Percentiles rank a stretch among this genome's conserved stretches.
Conservation (phyloP, 2,329 filamentous ascomycete species). For the Colletotrichum abscissum region DNA sequence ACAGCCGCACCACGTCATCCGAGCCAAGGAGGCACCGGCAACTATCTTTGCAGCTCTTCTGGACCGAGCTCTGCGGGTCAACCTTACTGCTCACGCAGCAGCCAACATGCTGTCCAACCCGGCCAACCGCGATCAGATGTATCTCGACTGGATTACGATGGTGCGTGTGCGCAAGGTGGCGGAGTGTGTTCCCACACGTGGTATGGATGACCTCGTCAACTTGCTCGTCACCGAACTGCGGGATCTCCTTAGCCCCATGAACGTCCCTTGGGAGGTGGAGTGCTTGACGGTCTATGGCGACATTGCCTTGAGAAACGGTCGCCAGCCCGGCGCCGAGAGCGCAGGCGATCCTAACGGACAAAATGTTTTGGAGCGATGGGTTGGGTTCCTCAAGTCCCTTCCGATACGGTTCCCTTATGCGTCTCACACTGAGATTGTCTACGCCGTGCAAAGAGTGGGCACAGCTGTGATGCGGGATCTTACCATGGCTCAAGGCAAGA, state of each 20-base stretch:
- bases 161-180: constrained; percentile 72
- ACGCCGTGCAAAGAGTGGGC: constrained; percentile 80
- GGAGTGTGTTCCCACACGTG: constrained; percentile 70
- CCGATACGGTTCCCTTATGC: constrained; percentile 80
- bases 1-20: constrained; percentile 85
- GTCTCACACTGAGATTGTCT: constrained; percentile 77
- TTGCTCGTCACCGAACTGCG: constrained; percentile 75
- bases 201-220: constrained; percentile 74
- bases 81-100: constrained; percentile 91
- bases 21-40: constrained; percentile 89
- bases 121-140: constrained; percentile 94
- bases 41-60: constrained; percentile 88
- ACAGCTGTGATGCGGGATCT: constrained; percentile 84
- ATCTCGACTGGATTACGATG: constrained; percentile 84
- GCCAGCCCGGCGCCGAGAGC: constrained; percentile 51
- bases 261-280: constrained; percentile 74
- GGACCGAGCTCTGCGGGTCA: constrained; percentile 89
- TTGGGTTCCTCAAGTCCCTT: constrained; percentile 76
- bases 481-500: constrained; percentile 80
- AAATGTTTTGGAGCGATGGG: constrained; percentile 83
- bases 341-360: constrained; percentile 58
- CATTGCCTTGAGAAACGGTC: constrained; percentile 59
- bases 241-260: constrained; percentile 75
- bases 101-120: constrained; percentile 92
- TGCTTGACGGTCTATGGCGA: constrained; percentile 71